These are phyloP conservation scores for Magnolia officinalis DNA, from an alignment of 164 flowering plant species.

Conservation along the genomic window DNA sequence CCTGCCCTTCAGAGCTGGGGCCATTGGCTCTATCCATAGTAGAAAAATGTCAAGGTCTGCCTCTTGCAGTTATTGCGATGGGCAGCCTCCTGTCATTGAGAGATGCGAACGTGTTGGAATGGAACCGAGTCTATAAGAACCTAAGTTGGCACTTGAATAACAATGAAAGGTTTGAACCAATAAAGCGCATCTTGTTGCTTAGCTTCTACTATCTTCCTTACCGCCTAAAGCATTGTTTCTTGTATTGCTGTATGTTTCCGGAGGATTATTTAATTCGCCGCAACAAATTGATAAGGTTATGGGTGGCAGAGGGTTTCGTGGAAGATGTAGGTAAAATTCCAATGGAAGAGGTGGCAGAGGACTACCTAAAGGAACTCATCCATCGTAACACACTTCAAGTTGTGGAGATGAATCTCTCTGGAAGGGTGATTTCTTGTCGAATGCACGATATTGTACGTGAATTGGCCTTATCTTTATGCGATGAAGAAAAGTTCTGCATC, in stretches of 20 bases:
- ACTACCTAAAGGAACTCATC: constrained; percentile 14
- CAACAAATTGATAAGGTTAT: constrained; percentile 17
- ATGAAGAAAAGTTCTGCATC: background rate
- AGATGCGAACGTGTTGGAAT: constrained; percentile 1
- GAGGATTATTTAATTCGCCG: constrained; percentile 13
- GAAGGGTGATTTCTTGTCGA: background rate
- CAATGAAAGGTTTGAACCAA: background rate
- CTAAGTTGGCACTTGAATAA: constrained; percentile 17
- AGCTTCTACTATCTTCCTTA: constrained; percentile 16
- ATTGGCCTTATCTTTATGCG: constrained; percentile 4
- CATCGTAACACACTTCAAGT: constrained; percentile 13
- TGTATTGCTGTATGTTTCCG: constrained; percentile 22
- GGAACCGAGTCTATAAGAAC: constrained; percentile 12
- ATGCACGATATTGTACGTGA: constrained; percentile 21
- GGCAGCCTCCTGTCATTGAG: constrained; percentile 13
- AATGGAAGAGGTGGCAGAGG: constrained; percentile 10
- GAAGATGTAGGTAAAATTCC: background rate
- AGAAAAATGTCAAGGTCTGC: background rate
- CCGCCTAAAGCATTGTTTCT: constrained; percentile 21
- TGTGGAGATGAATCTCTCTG: background rate
- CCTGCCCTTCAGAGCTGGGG: too few relatives aligned
- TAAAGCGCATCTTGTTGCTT: constrained; percentile 1
- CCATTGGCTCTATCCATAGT: too few relatives aligned
- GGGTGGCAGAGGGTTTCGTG: constrained; percentile 26
- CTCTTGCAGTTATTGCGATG: constrained; percentile 21